Evolutionary conservation across 202 grass and related monocot genomes (phyloP), one percentile per base, ranked within the genome.

Genomic region (Schoenoplectus tabernaemontani): DNA sequence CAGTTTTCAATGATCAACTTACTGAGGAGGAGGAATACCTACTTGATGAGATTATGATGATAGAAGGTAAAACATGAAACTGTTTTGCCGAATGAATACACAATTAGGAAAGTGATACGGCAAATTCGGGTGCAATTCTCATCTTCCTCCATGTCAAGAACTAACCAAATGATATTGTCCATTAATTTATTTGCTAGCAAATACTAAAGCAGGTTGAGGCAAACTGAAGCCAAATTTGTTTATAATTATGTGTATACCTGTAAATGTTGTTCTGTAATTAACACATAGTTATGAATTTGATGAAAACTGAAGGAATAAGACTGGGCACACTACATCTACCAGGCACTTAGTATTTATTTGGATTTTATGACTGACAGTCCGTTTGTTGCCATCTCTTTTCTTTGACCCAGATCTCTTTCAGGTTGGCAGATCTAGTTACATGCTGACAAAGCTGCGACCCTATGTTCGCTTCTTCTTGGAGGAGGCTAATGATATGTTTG

Each of bases 371-470:
- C 59, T 62, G 59, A 65, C 57, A 65, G 32, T 65, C 5, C 9
- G 3, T 62, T 28, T 32, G 57, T 75, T 71, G 56, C 38, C 17
- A 47, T 83, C 13, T 61, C 8, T 47, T 54, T 69, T 16, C n/a
- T 57, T 56, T 51, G 48, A 51, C 48, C 48, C 15, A 17, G 48
- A 51, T 15, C 48, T 51, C 48, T 51, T 16, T 51, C 13, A 11
- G 48, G 17, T 51, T 15, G 48, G 17, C 3, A 2, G 13, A 51
- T 11, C 13, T 15, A 11, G 15, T 16, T 11, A 51, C 48, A 51
- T 91, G 93, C 85, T 96, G 80, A 96, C 84, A 60, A 97, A 93
- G 59, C 87, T 97, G 82, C 88, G 91, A 71, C 93, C 93, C 13
- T 97, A 88, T 61, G 87, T 93, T 37, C 76, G 62, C 24, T 76